Percentiles rank a stretch among this genome's conserved stretches.
Conservation (phyloP, 148 eudicot species). For the Spergularia bocconei region DNA sequence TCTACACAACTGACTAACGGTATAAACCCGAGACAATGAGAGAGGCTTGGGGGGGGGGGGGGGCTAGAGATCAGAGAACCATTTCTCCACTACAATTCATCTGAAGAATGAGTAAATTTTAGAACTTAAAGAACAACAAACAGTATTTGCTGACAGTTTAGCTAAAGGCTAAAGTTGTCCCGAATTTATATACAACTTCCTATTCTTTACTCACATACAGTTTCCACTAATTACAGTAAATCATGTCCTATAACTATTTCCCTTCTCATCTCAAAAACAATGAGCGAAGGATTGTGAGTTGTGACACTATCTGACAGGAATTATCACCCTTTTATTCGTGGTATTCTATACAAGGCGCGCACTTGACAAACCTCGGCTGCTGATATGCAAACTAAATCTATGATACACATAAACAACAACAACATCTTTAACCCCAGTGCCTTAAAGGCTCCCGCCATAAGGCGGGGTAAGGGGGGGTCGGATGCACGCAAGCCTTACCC, state of each 20-base stretch:
- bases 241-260: background rate
- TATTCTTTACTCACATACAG: slow-evolving; percentile 10
- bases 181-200: slow-evolving; percentile 21
- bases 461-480: too few species aligned
- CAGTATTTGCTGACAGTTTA: background rate
- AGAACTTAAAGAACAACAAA: background rate
- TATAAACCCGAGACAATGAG: too few species aligned
- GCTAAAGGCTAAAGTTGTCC: background rate
- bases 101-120: too few species aligned
- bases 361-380: slow-evolving; percentile 23
- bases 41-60: too few species aligned
- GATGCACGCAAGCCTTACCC: too few species aligned
- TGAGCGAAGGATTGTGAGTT: slow-evolving; percentile 23
- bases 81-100: too few species aligned
- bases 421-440: too few species aligned
- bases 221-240: slow-evolving; percentile 23
- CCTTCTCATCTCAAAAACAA: slow-evolving; percentile 24
- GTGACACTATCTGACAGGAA: slow-evolving; percentile 11
- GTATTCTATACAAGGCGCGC: slow-evolving; percentile 27
- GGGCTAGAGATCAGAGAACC: too few species aligned
- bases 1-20: too few species aligned
- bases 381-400: slow-evolving; percentile 15
- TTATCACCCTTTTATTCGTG: slow-evolving; percentile 18
- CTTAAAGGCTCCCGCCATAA: too few species aligned
- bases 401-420: slow-evolving; percentile 26